Evolutionary conservation across 2,329 filamentous ascomycete species (phyloP), one percentile per base, ranked within the genome.

Genomic region (Trichoderma sp.): DNA sequence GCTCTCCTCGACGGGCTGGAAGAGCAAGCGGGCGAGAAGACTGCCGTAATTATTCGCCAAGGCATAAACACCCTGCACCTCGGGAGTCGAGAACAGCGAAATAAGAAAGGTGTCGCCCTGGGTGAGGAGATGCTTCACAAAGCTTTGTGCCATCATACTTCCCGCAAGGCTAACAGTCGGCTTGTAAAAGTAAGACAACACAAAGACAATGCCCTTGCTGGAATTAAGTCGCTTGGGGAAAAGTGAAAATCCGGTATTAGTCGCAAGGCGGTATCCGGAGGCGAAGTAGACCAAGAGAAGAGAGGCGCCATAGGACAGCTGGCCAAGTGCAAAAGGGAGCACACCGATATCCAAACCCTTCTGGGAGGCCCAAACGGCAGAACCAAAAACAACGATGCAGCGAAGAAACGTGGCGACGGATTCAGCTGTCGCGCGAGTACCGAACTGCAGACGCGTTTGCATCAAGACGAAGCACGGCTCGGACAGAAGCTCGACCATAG

Each of bases 1-100:
- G 82, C 93, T 96, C 84, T 99, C 97, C 84, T 99, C 97, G 76
- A 99, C 91, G 8, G 97, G 97, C 81, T 98, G 97, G 83, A 99
- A 96, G 68, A 99, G 86, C 78, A 98, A 91, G 3, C 97, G 91
- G 0, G 97, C 97, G 33, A 97, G 86, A 0, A 99, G 89, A 3
- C 95, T 94, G 27, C 97, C 97, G 82, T 97, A 99, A 84, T 98
- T 99, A 80, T 95, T 95, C 71, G 96, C 97, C 6, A 99, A 89
- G 0, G 95, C 95, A 81, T 98, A 99, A 45, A 95, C 92, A 16
- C 97, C 97, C 85, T 98, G 97, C 5, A 95, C 93, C 59, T 91
- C 88, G 1, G 97, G 89, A 0, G 92, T 91, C 7, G 95, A 93
- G 75, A 98, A 88, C 14, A 92, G 85, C 18, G 94, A 93, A 77